A percentile compares a stretch with the other conserved stretches of the same genome.
These are phyloP conservation scores for Sanghuangporus baumii DNA, from an alignment of 1,284 basidiomycete genomes.

Conservation along the genomic window DNA sequence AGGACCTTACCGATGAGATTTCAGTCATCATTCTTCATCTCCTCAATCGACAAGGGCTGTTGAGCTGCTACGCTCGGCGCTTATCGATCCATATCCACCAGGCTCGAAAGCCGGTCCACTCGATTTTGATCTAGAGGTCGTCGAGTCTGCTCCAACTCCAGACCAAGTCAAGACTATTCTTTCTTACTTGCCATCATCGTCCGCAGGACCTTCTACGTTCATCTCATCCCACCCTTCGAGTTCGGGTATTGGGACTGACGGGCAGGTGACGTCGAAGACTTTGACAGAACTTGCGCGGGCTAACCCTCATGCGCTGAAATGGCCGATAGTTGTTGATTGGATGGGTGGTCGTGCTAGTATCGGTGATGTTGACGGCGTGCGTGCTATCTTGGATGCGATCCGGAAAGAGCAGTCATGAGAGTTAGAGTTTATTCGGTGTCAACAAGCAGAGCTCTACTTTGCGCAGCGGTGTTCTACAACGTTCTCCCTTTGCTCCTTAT, in stretches of 20 bases:
- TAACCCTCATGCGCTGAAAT: conserved; percentile 58
- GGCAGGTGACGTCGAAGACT: conserved; percentile 32
- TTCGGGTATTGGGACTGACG: conserved; percentile 25
- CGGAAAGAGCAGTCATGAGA: conserved; percentile 35
- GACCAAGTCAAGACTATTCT: conserved; percentile 66
- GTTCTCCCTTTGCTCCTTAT: background rate
- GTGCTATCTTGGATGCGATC: conserved; percentile 53
- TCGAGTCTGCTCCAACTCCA: conserved; percentile 52
- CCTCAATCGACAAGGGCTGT: conserved; percentile 59
- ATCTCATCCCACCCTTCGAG: conserved; percentile 53
- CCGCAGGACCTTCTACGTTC: conserved; percentile 30
- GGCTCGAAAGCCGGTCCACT: conserved; percentile 44
- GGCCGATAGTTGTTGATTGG: conserved; percentile 80
- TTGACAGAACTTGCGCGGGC: conserved; percentile 44
- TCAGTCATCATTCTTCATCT: conserved; percentile 58
- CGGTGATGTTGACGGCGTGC: conserved; percentile 64
- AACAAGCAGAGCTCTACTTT: background rate
- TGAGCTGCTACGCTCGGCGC: conserved; percentile 47
- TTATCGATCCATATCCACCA: conserved; percentile 56
- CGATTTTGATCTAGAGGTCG: conserved; percentile 63
- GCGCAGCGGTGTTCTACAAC: background rate
- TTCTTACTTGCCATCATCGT: conserved; percentile 44
- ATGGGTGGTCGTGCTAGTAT: conserved; percentile 56
- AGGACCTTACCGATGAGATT: background rate
- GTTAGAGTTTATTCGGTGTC: background rate